Conservation (phyloP, 2,329 filamentous ascomycete genomes). For the Fusarium xyrophilum region DNA sequence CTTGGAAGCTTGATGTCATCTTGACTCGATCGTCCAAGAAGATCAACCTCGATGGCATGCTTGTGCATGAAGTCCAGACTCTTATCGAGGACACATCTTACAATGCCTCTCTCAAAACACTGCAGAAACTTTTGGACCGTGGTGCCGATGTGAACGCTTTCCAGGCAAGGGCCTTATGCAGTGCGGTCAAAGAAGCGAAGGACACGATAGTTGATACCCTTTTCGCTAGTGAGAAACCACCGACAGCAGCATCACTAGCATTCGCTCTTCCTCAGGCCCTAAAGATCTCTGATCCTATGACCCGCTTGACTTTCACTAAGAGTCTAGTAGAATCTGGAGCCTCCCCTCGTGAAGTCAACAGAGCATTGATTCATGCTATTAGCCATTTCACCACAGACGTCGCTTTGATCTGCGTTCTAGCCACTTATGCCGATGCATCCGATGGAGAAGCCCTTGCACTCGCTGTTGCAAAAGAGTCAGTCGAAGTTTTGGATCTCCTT, state of each 20-base stretch:
- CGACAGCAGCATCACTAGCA: constrained; percentile 54
- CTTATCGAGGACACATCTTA: constrained; percentile 49
- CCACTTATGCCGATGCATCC: constrained; percentile 55
- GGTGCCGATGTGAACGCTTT: constrained; percentile 63
- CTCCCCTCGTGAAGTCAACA: constrained; percentile 55
- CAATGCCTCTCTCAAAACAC: constrained; percentile 51
- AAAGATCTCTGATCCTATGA: constrained; percentile 58
- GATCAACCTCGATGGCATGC: constrained; percentile 53
- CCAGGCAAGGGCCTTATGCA: constrained; percentile 59
- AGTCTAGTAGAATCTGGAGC: constrained; percentile 59
- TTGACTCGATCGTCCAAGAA: constrained; percentile 53
- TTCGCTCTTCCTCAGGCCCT: constrained; percentile 60
- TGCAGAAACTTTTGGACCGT: constrained; percentile 56
- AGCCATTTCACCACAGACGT: constrained; percentile 56
- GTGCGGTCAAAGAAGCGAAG: constrained; percentile 56
- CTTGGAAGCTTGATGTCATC: constrained; percentile 57
- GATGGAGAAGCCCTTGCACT: constrained; percentile 58
- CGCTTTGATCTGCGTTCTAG: constrained; percentile 55
- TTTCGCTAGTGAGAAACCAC: constrained; percentile 48
- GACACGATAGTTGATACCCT: constrained; percentile 57
- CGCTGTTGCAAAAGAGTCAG: constrained; percentile 54
- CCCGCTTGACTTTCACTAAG: constrained; percentile 59
- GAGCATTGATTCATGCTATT: constrained; percentile 60
- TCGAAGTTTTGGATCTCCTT: constrained; percentile 56
- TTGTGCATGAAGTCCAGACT: constrained; percentile 60